Base-by-base conservation (phyloP, 1,284 basidiomycete species). In the Phylloboletellus chloephorus region DNA sequence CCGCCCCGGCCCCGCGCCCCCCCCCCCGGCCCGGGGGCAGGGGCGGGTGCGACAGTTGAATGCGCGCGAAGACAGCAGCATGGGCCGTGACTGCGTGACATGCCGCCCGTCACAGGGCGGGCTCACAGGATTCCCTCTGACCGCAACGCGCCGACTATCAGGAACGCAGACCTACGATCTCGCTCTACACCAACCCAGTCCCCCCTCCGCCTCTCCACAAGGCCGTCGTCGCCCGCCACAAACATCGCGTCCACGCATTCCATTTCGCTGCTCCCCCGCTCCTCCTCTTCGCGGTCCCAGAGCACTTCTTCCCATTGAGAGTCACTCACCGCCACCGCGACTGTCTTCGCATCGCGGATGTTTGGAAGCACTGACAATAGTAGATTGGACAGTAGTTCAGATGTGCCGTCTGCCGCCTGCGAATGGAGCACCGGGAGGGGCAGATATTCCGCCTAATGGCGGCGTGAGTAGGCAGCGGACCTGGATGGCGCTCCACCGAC, bases 141-240 rank as follows among this genome's bases (percentile, higher is more conserved):
- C 52, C 73, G 74, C 46, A 88, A 57, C 16, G 80, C 79, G 41
- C 82, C 82, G 49, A 87, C 78, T 40, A 88, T 85, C 52, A 84
- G 61, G 61, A 76, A 88, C 11, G 85, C 84, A 11, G 83, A 85
- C 39, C 85, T 67, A 38, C 80, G 72, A 54, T 88, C 85, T 56
- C 84, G 73, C 53, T 85, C 80, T 32, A 83, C 70, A 3, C 84
- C 85, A 28, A 72, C 61, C 84, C 85, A 88, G 52, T 88, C 83
- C 0, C 79, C 74, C 49, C 69, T 68, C 38, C 66, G 67, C 43
- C 64, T 63, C 11, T 57, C 54, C 9, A 69, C 59, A 11, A 72
- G 61, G 36, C 76, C 76, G 13, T 76, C 74, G 31, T 78, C 72
- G 0, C 72, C 74, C 37, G 64, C 67, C 9, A 69, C 72, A 57